Conservation (phyloP, 2,329 filamentous ascomycete species). For the Pseudonectria buxi region DNA sequence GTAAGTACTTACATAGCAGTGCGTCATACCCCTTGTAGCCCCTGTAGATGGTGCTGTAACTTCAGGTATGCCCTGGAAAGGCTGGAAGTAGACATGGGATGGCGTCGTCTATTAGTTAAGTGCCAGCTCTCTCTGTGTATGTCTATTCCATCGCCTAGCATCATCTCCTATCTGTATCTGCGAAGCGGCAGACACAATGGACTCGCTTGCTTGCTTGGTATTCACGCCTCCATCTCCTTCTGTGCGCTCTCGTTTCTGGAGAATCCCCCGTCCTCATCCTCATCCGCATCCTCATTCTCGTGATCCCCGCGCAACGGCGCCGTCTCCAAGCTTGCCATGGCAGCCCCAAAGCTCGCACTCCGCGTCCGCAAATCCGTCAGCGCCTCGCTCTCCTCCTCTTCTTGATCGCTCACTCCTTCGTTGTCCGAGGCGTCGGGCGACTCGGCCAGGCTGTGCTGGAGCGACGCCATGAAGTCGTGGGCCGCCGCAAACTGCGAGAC, state of each 20-base stretch:
- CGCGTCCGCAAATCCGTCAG: slow-evolving; percentile 44
- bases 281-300: slow-evolving; percentile 7
- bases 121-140: too few species aligned
- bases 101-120: too few species aligned
- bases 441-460: slow-evolving; percentile 44
- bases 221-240: slow-evolving; percentile 14
- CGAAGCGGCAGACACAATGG: too few species aligned
- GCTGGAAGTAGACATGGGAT: too few species aligned
- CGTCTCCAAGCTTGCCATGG: slow-evolving; percentile 41
- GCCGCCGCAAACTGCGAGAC: slow-evolving; percentile 46
- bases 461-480: slow-evolving; percentile 43
- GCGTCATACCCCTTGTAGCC: too few species aligned
- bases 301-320: slow-evolving; percentile 37
- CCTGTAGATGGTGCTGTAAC: too few species aligned
- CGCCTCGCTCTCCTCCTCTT: slow-evolving; percentile 50
- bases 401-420: slow-evolving; percentile 29
- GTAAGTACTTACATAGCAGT: too few species aligned
- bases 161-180: too few species aligned
- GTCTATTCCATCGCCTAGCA: too few species aligned
- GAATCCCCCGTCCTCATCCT: slow-evolving; percentile 12
- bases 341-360: slow-evolving; percentile 48
- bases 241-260: slow-evolving; percentile 12
- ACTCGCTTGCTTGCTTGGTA: too few species aligned
- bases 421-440: slow-evolving; percentile 33
- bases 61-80: too few species aligned